Evolutionary conservation across 345 rosid species (phyloP).

Genomic region (Lepidium didymum): DNA sequence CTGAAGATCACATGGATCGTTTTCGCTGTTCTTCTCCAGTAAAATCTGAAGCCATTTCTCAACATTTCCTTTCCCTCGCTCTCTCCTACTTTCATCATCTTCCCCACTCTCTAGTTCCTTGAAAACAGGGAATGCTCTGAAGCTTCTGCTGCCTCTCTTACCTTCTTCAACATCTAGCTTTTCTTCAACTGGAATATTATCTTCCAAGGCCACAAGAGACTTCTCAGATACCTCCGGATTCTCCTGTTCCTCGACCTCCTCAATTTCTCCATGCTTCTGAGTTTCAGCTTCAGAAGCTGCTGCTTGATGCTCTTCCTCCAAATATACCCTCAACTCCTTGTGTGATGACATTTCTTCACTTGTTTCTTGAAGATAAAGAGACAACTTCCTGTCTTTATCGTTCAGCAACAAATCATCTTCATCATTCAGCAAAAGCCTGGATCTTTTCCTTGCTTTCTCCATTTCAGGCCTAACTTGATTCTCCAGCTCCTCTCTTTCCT

Average conservation of each 20-base stretch:
- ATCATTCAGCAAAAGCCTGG: slow-evolving; percentile 35
- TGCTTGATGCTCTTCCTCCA: slow-evolving; percentile 64
- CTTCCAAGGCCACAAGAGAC: slow-evolving; percentile 31
- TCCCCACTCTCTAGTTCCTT: slow-evolving; percentile 51
- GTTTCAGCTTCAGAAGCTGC: slow-evolving; percentile 33
- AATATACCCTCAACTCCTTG: slow-evolving; percentile 61
- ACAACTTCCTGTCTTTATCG: slow-evolving; percentile 38
- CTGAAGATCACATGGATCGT: slow-evolving; percentile 36
- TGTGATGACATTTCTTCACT: slow-evolving; percentile 41
- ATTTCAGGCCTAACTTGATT: slow-evolving; percentile 61
- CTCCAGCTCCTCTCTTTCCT: slow-evolving; percentile 73
- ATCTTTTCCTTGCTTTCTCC: slow-evolving; percentile 84
- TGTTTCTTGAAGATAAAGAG: slow-evolving; percentile 60
- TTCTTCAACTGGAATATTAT: slow-evolving; percentile 38
- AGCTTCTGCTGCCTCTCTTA: slow-evolving; percentile 27
- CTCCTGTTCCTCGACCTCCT: slow-evolving; percentile 28
- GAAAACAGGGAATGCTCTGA: slow-evolving; percentile 22
- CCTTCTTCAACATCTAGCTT: slow-evolving; percentile 35
- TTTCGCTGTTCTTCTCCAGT: slow-evolving; percentile 37
- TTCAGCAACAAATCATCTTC: slow-evolving; percentile 49
- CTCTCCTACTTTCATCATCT: slow-evolving; percentile 69
- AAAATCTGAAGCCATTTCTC: slow-evolving; percentile 92
- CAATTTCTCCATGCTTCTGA: slow-evolving; percentile 34
- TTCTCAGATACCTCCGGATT: slow-evolving; percentile 29
- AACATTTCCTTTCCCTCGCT: slow-evolving; percentile 82